Evolutionary conservation across 345 rosid genomes (phyloP).

Genomic region (Murraya koenigii): DNA sequence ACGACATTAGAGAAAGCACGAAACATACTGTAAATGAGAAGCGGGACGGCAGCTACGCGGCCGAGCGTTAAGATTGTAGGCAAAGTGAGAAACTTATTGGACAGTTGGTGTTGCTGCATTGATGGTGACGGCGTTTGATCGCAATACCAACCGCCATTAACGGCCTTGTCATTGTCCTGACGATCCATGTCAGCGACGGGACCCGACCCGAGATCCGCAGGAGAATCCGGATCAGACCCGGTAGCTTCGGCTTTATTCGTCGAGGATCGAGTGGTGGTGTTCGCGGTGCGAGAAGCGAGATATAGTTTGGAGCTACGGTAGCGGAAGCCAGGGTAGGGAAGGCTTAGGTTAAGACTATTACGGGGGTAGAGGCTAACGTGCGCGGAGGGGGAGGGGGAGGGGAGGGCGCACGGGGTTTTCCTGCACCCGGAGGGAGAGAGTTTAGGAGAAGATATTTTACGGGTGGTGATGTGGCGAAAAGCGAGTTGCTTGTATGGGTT

Average conservation of each 20-base stretch:
- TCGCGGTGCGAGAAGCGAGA: conserved; percentile 2
- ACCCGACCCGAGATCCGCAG: conserved; percentile 25
- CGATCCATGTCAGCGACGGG: conserved; percentile 47
- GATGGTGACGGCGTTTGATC: conserved; percentile 27
- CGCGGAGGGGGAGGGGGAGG: conserved; percentile 8
- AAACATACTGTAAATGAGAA: conserved; percentile 66
- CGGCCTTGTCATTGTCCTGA: conserved; percentile 37
- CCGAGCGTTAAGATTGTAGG: conserved; percentile 93
- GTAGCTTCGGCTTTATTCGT: conserved; percentile 23
- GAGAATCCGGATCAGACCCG: conserved; percentile 3
- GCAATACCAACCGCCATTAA: conserved; percentile 21
- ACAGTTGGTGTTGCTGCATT: conserved; percentile 26
- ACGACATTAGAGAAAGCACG: background rate
- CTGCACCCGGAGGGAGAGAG: conserved; percentile 25
- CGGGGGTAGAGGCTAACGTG: conserved; percentile 28
- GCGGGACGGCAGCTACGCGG: conserved; percentile 92
- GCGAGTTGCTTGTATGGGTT: conserved; percentile 22
- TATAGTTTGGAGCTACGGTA: conserved; percentile 13
- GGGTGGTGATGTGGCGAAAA: conserved; percentile 25
- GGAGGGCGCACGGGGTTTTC: conserved; percentile 12
- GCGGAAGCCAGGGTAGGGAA: conserved; percentile 7
- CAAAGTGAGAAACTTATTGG: conserved; percentile 69
- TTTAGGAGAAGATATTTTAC: background rate
- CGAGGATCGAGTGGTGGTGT: conserved; percentile 7
- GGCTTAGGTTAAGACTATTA: background rate